A percentile compares a stretch with the other conserved stretches of the same genome.
These are phyloP conservation scores for Pyricularia grisea DNA, from an alignment of 2,329 filamentous ascomycete species.

Conservation along the genomic window DNA sequence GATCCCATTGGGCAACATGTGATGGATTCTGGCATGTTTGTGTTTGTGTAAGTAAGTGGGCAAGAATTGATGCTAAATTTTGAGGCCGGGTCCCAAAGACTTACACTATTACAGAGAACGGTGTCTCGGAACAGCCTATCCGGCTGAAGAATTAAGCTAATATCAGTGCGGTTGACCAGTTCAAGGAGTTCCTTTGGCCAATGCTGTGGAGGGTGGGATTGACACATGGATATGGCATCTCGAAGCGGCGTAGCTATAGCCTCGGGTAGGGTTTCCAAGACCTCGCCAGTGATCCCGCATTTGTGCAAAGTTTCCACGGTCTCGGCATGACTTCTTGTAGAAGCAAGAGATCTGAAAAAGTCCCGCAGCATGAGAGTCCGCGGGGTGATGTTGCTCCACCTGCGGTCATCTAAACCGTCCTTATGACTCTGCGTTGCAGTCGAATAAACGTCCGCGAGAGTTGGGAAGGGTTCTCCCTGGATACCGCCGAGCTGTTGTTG, in stretches of 20 bases:
- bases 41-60: constrained; percentile 9
- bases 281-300: constrained; percentile 53
- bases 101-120: neutral
- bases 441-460: constrained; percentile 34
- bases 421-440: constrained; percentile 23
- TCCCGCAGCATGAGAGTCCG: constrained; percentile 61
- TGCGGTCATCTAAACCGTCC: constrained; percentile 24
- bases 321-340: constrained; percentile 42
- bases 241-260: constrained; percentile 71
- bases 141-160: constrained; percentile 55
- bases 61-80: neutral
- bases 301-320: constrained; percentile 67
- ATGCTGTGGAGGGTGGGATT: constrained; percentile 66
- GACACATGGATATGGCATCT: constrained; percentile 77
- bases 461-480: constrained; percentile 27
- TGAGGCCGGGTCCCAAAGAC: neutral
- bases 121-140: constrained; percentile 24
- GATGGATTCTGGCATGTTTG: constrained; percentile 37
- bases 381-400: constrained; percentile 45
- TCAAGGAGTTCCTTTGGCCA: constrained; percentile 67
- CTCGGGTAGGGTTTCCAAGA: constrained; percentile 79
- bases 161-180: constrained; percentile 73
- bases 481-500: constrained; percentile 33
- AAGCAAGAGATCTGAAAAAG: constrained; percentile 51
- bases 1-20: constrained; percentile 62